Evolutionary conservation across 495 filamentous ascomycete genomes (phyloP), one percentile per base, ranked within the genome.

Genomic region (Margaritispora aquatica): DNA sequence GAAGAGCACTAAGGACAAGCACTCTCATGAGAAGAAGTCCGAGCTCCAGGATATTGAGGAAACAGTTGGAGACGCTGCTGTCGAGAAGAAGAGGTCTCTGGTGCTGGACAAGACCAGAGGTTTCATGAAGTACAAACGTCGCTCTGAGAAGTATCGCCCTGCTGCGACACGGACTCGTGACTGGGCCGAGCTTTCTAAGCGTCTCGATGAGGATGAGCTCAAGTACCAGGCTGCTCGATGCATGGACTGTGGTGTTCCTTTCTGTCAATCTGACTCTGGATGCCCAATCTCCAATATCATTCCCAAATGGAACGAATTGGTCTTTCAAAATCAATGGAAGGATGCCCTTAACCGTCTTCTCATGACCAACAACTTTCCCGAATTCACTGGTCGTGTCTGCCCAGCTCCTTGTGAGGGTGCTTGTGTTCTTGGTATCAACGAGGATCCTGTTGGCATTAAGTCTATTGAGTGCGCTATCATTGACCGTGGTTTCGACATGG

Each of bases 251-350:
- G 94, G 94, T 84, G 92, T 99, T 68, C 94, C 94, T 2, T 99
- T 99, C 81, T 99, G 94, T 68, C 94, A 99, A 71, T 96, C 92
- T 9, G 94, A 99, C 63, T 90, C 89, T 60, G 94, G 94, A 52
- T 99, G 94, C 72, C 94, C 94, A 0, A 97, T 99, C 74, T 95
- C 90, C 67, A 99, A 99, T 77, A 97, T 99, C 73, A 99, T 99
- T 70, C 94, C 94, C 47, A 99, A 99, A 69, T 99, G 92, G 92
- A 97, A 97, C 58, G 95, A 97, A 57, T 68, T 97, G 19, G 86
- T 97, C 0, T 97, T 97, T 77, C 83, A 88, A 68, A 88, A 89
- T 67, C 89, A 96, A 67, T 99, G 94, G 94, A 85, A 85, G 65
- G 94, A 97, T 74, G 94, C 94, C 20, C 85, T 97, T 19, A 95